Evolutionary conservation across 2,329 filamentous ascomycete species (phyloP), one percentile per base, ranked within the genome.

Genomic region (Davidsoniella neocaledoniae): DNA sequence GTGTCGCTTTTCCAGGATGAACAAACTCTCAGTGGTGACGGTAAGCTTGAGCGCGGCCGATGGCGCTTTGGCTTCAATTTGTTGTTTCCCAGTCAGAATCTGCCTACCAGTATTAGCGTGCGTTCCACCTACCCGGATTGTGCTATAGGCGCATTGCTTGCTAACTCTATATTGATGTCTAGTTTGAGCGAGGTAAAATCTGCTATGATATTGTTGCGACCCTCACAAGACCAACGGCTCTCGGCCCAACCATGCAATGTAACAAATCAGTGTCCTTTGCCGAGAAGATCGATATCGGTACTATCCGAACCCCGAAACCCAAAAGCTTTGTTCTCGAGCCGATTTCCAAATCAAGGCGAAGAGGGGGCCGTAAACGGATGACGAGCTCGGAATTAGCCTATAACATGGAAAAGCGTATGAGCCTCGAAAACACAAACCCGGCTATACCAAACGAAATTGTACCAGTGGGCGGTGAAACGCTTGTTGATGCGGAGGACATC

Each of bases 141-240:
- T 12, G 12, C 29, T 12, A 33, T 33, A 9, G 29, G 6, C 29
- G 29, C 29, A 10, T 33, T 10, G 8, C 29, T 33, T 33, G 12
- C 33, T 29, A 29, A 19, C 17, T 8, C 2, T 10, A 33, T 33
- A 2, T 12, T 33, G 3, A 12, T 33, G 8, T 33, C 26, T 63
- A 96, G 87, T 98, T 98, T 63, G 91, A 96, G 66, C 80, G 90
- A 60, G 91, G 91, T 36, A 88, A 86, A 2, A 86, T 98, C 58
- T 82, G 83, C 17, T 98, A 96, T 66, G 79, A 90, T 68, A 76
- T 96, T 58, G 90, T 86, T 5, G 83, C 90, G 29, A 95, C 87
- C 7, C 64, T 96, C 51, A 96, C 90, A 17, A 79, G 87, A 51
- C 90, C 91, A 17, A 91, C 84, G 0, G 80, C 87, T 5, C 93